Conservation (phyloP, 495 filamentous ascomycete genomes). For the Xylaria castorea region DNA sequence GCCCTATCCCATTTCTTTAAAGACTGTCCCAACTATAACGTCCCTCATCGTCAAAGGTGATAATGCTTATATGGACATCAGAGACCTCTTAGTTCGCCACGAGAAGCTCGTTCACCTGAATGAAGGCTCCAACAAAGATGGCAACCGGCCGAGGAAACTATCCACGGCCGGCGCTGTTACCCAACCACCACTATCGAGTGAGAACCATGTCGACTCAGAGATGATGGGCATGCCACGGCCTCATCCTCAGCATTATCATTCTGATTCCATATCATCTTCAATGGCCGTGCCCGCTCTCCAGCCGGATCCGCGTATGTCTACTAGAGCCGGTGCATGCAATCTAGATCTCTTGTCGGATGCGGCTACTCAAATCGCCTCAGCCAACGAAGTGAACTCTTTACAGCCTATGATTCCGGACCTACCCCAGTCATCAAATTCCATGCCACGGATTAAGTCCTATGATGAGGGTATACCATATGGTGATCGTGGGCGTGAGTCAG, state of each 20-base stretch:
- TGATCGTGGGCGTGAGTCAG: conserved; percentile 50
- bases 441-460: conserved; percentile 55
- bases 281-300: conserved; percentile 46
- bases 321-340: conserved; percentile 57
- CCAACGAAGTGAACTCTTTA: conserved; percentile 55
- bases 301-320: conserved; percentile 48
- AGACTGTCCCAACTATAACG: conserved; percentile 26
- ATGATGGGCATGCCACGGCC: conserved; percentile 51
- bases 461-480: conserved; percentile 51
- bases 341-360: conserved; percentile 60
- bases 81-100: conserved; percentile 75
- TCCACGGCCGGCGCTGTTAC: conserved; percentile 46
- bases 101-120: conserved; percentile 75
- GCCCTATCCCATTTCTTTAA: conserved; percentile 28
- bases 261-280: conserved; percentile 46
- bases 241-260: conserved; percentile 45
- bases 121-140: conserved; percentile 59
- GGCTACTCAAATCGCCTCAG: conserved; percentile 57
- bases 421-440: conserved; percentile 42
- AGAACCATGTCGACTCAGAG: conserved; percentile 51
- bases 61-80: conserved; percentile 63
- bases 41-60: conserved; percentile 34
- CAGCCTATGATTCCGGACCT: conserved; percentile 55
- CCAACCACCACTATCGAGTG: conserved; percentile 42
- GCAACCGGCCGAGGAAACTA: conserved; percentile 52